Evolutionary conservation across 2,329 filamentous ascomycete genomes (phyloP), one percentile per base, ranked within the genome.

Genomic region (Penicillium sp.): DNA sequence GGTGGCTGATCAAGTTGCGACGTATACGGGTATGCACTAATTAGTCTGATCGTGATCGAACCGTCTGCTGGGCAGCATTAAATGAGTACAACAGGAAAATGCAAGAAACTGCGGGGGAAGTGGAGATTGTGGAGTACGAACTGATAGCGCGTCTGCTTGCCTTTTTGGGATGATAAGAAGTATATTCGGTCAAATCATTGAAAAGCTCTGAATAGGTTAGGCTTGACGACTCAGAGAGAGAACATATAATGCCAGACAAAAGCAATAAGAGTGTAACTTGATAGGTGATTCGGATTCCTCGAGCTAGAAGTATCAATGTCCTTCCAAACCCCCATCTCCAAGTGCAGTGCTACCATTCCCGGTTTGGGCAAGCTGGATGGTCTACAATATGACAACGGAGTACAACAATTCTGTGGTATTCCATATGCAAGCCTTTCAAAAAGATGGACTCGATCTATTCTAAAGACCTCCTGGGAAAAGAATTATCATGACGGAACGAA

Each of bases 371-470:
- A 33, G 1, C 19, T 68, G 5, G 55, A 67, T 8, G 66, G 66
- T 11, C 43, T 59, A 3, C 48, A 64, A 34, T 66, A 61, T 48
- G 45, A 51, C 26, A 64, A 63, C 44, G 62, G 62, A 0, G 59
- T 66, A 1, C 63, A 65, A 29, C 66, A 67, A 44, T 68, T 60
- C 18, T 66, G 63, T 19, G 62, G 64, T 1, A 67, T 68, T 52
- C 61, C 64, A 2, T 68, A 68, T 37, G 63, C 59, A 1, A 18
- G 34, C 33, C 53, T 68, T 5, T 5, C 53, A 4, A 68, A 68
- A 47, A 61, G 63, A 8, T 67, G 62, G 62, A 61, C 66, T 11
- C 46, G 66, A 23, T 64, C 65, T 8, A 42, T 39, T 2, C 40
- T 67, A 1, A 59, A 58, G 24, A 67, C 56, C 0, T 29, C 45